Base-by-base conservation (phyloP, 805 yeast genomes). In the Spathaspora passalidarum region DNA sequence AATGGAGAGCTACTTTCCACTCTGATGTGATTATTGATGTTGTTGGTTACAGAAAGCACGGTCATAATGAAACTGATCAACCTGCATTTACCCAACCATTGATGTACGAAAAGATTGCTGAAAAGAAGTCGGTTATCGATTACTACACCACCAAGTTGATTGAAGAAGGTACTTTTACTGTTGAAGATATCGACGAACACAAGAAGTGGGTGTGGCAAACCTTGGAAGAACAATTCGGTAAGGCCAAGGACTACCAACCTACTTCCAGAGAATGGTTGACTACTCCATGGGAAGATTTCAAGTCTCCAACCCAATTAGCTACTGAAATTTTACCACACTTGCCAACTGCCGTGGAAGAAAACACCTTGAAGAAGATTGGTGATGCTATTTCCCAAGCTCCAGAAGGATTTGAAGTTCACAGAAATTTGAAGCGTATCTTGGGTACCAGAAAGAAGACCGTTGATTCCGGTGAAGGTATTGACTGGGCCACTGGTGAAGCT, bases 401-500 rank as follows among this genome's bases (percentile, higher is more conserved):
- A 60, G 79, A 79, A 59, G 84, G 78, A 39, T 92, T 94, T 69
- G 88, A 86, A 62, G 84, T 90, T 46, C 99, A 94, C 80, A 85
- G 88, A 69, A 94, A 94, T 78, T 79, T 94, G 73, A 89, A 91
- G 80, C 88, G 99, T 79, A 94, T 94, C 61, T 78, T 94, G 69
- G 81, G 79, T 63, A 79, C 81, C 61, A 88, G 99, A 76, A 80
- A 86, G 69, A 94, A 94, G 77, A 68, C 96, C 39, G 79, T 84
- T 49, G 94, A 88, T 56, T 67, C 81, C 16, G 99, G 99, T 63
- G 89, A 86, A 70, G 95, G 92, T 62, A 89, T 94, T 55, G 99
- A 94, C 71, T 94, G 98, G 99, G 86, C 99, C 40, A 94, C 99
- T 48, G 99, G 96, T 81, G 99, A 94, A 76, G 98, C 98, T 40